Evolutionary conservation across 345 rosid genomes (phyloP).

Genomic region (Carallia pectinifolia): DNA sequence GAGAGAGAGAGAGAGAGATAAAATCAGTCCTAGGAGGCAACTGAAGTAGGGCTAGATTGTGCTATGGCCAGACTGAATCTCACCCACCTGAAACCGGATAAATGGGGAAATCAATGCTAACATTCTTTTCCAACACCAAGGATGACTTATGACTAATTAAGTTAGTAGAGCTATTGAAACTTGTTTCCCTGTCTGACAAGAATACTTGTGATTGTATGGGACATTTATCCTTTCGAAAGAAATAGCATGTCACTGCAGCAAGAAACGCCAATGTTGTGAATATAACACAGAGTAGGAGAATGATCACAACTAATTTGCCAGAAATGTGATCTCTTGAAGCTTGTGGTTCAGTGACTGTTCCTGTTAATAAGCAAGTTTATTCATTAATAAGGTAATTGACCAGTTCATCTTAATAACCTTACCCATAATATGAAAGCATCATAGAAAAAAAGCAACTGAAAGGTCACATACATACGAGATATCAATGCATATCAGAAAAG

Average conservation of each 20-base stretch:
- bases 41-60: not conserved
- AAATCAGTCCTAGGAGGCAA: too few species aligned
- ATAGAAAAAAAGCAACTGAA: too few species aligned
- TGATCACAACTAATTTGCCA: constrained; percentile 50
- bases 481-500: too few species aligned
- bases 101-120: constrained; percentile 37
- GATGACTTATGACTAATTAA: constrained; percentile 56
- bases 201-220: constrained; percentile 43
- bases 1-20: too few species aligned
- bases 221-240: constrained; percentile 50
- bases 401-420: too few species aligned
- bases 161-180: constrained; percentile 79
- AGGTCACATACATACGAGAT: too few species aligned
- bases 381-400: constrained; percentile 14
- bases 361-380: constrained; percentile 37
- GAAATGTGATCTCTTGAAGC: constrained; percentile 47
- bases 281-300: constrained; percentile 55
- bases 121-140: constrained; percentile 39
- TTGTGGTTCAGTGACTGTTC: constrained; percentile 36
- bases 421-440: too few species aligned
- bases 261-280: constrained; percentile 71
- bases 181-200: constrained; percentile 67
- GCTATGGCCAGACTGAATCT: not conserved
- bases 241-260: constrained; percentile 53
- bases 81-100: constrained; percentile 42